These are phyloP conservation scores for Neurospora pannonica DNA, from an alignment of 495 filamentous ascomycete genomes.

Conservation along the genomic window DNA sequence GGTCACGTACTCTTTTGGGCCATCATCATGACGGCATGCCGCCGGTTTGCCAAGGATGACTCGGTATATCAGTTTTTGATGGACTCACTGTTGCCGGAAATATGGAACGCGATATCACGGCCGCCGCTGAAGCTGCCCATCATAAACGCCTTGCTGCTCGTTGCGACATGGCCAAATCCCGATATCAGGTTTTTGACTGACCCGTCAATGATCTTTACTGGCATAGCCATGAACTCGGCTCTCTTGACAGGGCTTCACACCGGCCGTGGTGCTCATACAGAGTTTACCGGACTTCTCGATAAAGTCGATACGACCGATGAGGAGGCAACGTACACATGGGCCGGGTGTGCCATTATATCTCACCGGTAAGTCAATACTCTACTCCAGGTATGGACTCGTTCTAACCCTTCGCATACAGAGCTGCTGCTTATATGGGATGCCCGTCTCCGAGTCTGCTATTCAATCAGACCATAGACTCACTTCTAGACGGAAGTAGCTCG, in stretches of 20 bases:
- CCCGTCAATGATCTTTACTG: conserved; percentile 31
- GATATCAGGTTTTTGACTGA: conserved; percentile 34
- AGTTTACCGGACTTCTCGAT: conserved; percentile 26
- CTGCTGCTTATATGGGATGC: conserved; percentile 28
- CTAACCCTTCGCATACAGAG: conserved; percentile 4
- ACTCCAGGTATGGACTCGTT: neutral
- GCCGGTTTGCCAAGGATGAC: conserved; percentile 31
- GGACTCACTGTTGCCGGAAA: conserved; percentile 29
- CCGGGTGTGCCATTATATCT: conserved; percentile 33
- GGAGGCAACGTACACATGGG: conserved; percentile 37
- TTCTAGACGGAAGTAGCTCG: conserved; percentile 26
- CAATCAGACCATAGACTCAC: conserved; percentile 31
- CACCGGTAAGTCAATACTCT: conserved; percentile 21
- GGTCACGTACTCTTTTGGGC: conserved; percentile 35
- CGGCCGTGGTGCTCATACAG: conserved; percentile 29
- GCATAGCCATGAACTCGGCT: conserved; percentile 30
- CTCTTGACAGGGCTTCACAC: conserved; percentile 33
- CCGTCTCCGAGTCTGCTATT: conserved; percentile 31
- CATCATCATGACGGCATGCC: conserved; percentile 33
- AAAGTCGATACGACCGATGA: conserved; percentile 29
- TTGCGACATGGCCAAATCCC: conserved; percentile 34
- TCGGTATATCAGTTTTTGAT: conserved; percentile 31
- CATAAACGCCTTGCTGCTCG: conserved; percentile 34
- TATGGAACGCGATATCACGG: conserved; percentile 24
- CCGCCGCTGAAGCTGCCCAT: conserved; percentile 26